phyloP scores from a whole-genome alignment of 371 early-diverging fungal genomes.

The Mortierella sp. region DNA sequence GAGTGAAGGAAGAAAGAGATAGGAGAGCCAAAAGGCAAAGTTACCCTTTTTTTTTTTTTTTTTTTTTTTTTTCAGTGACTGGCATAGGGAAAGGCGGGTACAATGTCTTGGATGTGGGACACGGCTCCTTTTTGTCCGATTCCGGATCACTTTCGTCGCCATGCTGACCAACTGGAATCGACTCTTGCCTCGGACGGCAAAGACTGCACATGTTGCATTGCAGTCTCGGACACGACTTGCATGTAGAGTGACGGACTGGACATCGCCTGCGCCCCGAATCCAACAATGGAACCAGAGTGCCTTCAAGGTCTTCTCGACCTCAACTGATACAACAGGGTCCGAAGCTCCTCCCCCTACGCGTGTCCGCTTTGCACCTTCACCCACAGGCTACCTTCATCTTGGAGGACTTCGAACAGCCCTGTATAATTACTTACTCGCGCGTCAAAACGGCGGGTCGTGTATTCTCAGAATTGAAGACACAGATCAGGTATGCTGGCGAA shows the following conservation, averaged over 20 bases:
- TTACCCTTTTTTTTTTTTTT: too few species aligned
- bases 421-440: constrained; percentile 89
- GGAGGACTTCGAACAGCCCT: constrained; percentile 95
- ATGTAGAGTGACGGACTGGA: neutral
- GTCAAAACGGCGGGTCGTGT: constrained; percentile 78
- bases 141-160: neutral
- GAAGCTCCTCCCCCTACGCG: constrained; percentile 56
- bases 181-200: constrained; percentile 5
- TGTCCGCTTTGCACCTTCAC: constrained; percentile 95
- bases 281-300: neutral
- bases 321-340: neutral
- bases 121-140: too few species aligned
- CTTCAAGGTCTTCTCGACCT: neutral
- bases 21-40: neutral
- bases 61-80: too few species aligned
- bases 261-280: neutral
- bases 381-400: constrained; percentile 93
- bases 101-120: too few species aligned
- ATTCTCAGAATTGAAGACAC: constrained; percentile 96
- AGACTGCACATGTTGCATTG: constrained; percentile 2
- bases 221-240: constrained; percentile 1
- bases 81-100: too few species aligned
- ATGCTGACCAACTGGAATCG: constrained; percentile 42
- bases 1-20: neutral
- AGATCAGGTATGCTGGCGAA: constrained; percentile 70